Evolutionary conservation across 257 asterid species (phyloP), one percentile per base, ranked within the genome.

Genomic region (Thymus mandschuricus): DNA sequence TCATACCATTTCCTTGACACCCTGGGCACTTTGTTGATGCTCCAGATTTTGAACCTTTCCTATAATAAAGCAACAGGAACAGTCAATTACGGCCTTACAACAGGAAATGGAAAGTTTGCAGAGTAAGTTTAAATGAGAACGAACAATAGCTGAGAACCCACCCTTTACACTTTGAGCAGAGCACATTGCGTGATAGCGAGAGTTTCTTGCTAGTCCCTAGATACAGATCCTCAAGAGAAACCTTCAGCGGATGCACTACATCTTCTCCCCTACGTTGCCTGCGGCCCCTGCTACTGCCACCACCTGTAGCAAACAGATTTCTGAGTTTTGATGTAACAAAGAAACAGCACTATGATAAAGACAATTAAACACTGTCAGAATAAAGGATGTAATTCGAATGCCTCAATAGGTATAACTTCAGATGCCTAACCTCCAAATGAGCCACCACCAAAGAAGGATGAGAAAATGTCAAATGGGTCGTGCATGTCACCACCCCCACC

Each of bases 11-110:
- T 38, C 89, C 89, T 73, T 82, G 86, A 74, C 89, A 85, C 2
- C 85, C 82, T 0, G 80, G 43, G 46, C 89, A 85, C 27, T 74
- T 82, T 76, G 77, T 10, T 12, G 87, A 82, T 2, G 82, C 84
- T 64, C 89, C 89, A 34, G 87, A 82, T 76, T 85, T 85, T 0
- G 89, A 82, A 45, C 89, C 87, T 64, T 85, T 80, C 5, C 88
- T 84, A 64, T n/a, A 66, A 40, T 4, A 66, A 41, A 35, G 35
- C 3, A 62, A 62, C 28, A 41, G 21, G 2, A 5, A 38, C 1
- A 8, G 52, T 27, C 54, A 27, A 41, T 9, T 43, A 29, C 11
- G 1, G 21, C 21, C 21, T 21, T 21, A 21, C 21, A 21, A 21
- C 21, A 21, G 11, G 41, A 64, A 60, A 13, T 35, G 28, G 2